These are phyloP conservation scores for Kentomonas sorsogonicus DNA, from an alignment of 208 protist genomes.

Conservation along the genomic window DNA sequence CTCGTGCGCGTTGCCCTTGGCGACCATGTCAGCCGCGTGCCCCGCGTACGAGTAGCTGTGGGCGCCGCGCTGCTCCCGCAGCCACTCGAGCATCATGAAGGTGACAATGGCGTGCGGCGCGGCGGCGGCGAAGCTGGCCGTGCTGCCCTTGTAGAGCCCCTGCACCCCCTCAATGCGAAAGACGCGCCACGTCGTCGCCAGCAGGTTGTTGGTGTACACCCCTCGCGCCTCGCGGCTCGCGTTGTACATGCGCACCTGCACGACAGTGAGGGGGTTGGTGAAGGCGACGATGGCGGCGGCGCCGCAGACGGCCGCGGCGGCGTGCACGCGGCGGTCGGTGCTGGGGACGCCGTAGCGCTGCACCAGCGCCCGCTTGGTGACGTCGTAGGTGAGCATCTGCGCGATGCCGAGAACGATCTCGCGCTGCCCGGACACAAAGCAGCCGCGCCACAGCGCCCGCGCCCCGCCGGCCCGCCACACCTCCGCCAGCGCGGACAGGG, in stretches of 20 bases:
- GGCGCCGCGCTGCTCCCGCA: constrained; percentile 48
- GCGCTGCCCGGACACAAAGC: constrained; percentile 28
- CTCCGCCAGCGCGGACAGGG: constrained; percentile 30
- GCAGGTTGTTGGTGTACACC: not conserved
- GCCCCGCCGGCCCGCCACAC: constrained; percentile 37
- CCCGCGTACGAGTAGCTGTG: too few species aligned
- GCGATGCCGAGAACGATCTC: constrained; percentile 32
- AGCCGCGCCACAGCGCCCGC: constrained; percentile 44
- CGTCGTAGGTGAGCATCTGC: constrained; percentile 58
- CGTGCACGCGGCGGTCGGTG: constrained; percentile 44
- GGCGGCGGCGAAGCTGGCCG: constrained; percentile 42
- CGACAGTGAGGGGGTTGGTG: constrained; percentile 60
- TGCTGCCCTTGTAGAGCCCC: constrained; percentile 64
- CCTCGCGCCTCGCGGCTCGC: constrained; percentile 8
- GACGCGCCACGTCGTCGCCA: constrained; percentile 19
- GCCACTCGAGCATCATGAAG: constrained; percentile 52
- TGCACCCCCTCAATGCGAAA: constrained; percentile 48
- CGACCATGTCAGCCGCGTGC: too few species aligned
- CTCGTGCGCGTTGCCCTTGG: too few species aligned
- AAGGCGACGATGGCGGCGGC: constrained; percentile 24
- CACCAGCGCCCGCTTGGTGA: constrained; percentile 19
- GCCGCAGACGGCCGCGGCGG: constrained; percentile 27
- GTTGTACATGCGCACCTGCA: constrained; percentile 68
- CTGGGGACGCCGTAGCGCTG: constrained; percentile 11
- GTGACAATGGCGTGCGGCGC: constrained; percentile 60